phyloP scores from a whole-genome alignment of 1,139 yeast genomes.

The Scheffersomyces segobiensis region DNA sequence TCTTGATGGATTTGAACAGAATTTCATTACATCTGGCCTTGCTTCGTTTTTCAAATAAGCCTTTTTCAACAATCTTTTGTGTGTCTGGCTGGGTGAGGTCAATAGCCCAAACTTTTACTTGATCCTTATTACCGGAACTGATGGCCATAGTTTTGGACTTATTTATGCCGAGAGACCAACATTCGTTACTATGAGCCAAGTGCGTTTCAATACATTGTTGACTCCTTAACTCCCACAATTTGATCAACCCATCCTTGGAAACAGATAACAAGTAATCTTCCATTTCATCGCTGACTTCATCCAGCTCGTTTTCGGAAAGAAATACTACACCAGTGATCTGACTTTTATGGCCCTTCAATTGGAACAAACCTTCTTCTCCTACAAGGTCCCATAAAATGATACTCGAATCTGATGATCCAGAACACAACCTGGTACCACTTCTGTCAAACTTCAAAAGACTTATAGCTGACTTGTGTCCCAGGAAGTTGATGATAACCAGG shows the following conservation, averaged over 20 bases:
- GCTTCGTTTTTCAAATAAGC: constrained; percentile 75
- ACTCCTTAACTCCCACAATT: constrained; percentile 88
- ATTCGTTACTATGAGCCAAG: constrained; percentile 89
- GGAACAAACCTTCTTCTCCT: constrained; percentile 84
- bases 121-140: constrained; percentile 80
- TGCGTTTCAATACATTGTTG: constrained; percentile 95
- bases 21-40: constrained; percentile 71
- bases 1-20: constrained; percentile 47
- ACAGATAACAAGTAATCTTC: constrained; percentile 76
- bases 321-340: constrained; percentile 74
- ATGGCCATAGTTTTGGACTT: constrained; percentile 44
- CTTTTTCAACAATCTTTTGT: constrained; percentile 58
- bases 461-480: constrained; percentile 83
- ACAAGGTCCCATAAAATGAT: constrained; percentile 94
- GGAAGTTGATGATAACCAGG: constrained; percentile 74
- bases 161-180: constrained; percentile 75
- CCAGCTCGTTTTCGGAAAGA: constrained; percentile 36
- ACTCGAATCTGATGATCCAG: constrained; percentile 84
- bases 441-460: constrained; percentile 68
- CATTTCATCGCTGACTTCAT: constrained; percentile 43
- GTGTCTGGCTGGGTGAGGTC: constrained; percentile 55
- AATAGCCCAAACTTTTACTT: constrained; percentile 79
- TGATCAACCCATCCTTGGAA: constrained; percentile 87
- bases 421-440: constrained; percentile 80
- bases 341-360: constrained; percentile 86